Conservation (phyloP, 2,329 filamentous ascomycete genomes). For the Sporothrix luriei region DNA sequence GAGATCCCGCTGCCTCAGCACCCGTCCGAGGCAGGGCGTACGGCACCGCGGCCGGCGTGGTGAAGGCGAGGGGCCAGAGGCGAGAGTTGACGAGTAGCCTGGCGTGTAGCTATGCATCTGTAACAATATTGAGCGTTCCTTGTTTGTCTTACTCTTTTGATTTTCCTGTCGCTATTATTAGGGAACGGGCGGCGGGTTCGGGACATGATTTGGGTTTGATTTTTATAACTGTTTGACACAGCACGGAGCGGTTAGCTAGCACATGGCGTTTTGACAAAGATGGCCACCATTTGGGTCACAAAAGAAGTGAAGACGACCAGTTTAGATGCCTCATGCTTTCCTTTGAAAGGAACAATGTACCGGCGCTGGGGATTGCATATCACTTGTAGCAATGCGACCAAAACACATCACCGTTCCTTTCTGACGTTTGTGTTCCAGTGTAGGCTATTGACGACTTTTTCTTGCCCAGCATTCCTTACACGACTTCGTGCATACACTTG, state of each 20-base stretch:
- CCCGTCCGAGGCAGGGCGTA: slow-evolving; percentile 50
- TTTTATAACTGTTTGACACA: slow-evolving; percentile 19
- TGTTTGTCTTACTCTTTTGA: background rate
- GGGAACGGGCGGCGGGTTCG: too few relatives aligned
- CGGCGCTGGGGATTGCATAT: background rate
- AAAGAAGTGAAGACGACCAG: background rate
- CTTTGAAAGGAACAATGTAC: slow-evolving; percentile 18
- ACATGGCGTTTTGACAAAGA: slow-evolving; percentile 21
- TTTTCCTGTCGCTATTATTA: background rate
- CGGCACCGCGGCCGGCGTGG: slow-evolving; percentile 37
- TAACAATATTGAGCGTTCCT: background rate
- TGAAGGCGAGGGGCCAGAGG: slow-evolving; percentile 25
- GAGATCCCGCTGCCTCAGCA: slow-evolving; percentile 52
- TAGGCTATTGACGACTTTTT: background rate
- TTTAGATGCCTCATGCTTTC: slow-evolving; percentile 16
- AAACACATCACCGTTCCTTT: background rate
- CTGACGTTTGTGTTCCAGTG: background rate
- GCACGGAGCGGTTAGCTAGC: slow-evolving; percentile 11
- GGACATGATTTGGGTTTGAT: background rate
- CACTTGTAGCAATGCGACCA: background rate
- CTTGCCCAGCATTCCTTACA: background rate
- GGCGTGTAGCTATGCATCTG: slow-evolving; percentile 6
- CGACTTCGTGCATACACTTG: background rate
- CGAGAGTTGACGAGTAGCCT: background rate
- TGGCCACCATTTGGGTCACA: background rate